Base-by-base conservation (phyloP, 441 rosid species). In the Erodium moschatum region DNA sequence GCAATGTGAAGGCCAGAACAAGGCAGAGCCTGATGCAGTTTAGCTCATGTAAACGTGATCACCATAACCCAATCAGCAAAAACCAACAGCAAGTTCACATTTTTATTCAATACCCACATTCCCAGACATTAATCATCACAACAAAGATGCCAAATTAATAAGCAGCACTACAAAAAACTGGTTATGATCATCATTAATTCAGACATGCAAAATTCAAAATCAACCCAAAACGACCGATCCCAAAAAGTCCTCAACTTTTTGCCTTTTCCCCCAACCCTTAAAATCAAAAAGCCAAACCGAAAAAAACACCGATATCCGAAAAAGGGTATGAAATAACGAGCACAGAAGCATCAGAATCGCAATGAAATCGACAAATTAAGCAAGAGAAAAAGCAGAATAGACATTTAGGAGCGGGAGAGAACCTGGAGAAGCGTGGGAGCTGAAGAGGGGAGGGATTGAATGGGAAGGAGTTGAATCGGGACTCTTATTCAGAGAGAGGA, bases 341-440 rank as follows among this genome's bases (percentile, higher is more conserved):
- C 21, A 58, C 20, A 21, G 10, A 19, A 60, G 33, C 33, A 21
- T 1, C 33, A 60, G 27, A 60, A 60, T 9, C 33, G 64, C 33
- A 61, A 16, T 15, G 0, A 12, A 24, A 61, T 24, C 35, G 24
- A 6, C 11, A 50, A 50, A 50, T 50, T 15, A 15, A 50, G 58
- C 13, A 48, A 1, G n/a, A 0, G 6, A 48, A 15, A 15, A 52
- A 15, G 18, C 8, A 52, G 61, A 54, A 6, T 4, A 11, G 3
- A 60, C 6, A 20, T 21, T 21, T 8, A 19, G 4, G 63, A 19
- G 54, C n/a, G 31, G 21, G 20, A 52, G 20, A 52, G 60, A 52
- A 52, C 65, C 65, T 61, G 65, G 65, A 61, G 65, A 61, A 61
- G 65, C 65, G 65, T 61, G 60, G 65, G 65, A 61, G 64, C 33